A percentile compares a stretch with the other conserved stretches of the same genome.
These are phyloP conservation scores for Hyphodiscus hymeniophilus DNA, from an alignment of 495 filamentous ascomycete species.

Conservation along the genomic window DNA sequence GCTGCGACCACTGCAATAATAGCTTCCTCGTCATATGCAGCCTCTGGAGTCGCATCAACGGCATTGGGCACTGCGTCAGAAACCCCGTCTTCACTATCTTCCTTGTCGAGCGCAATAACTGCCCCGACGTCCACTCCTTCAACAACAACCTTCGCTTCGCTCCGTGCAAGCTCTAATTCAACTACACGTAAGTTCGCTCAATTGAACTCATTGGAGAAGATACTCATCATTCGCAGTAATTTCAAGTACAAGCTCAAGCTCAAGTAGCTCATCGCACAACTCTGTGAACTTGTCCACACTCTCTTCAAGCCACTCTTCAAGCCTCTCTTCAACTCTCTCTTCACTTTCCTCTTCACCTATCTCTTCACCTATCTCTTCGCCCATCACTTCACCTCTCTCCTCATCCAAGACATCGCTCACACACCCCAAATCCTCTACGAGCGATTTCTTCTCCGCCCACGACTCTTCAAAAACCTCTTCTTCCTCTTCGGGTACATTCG, in stretches of 20 bases:
- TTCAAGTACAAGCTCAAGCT: slow-evolving; percentile 16
- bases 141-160: slow-evolving; percentile 33
- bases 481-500: slow-evolving; percentile 1
- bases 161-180: slow-evolving; percentile 33
- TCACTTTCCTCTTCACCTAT: slow-evolving; percentile 21
- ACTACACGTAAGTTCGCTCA: slow-evolving; percentile 29
- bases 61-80: slow-evolving; percentile 9
- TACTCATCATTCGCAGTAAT: slow-evolving; percentile 11
- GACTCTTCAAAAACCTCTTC: slow-evolving; percentile 6
- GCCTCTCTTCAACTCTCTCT: slow-evolving; percentile 25
- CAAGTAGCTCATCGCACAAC: slow-evolving; percentile 28
- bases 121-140: slow-evolving; percentile 45
- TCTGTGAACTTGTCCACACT: slow-evolving; percentile 30
- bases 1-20: background rate
- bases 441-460: background rate
- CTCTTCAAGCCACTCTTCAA: slow-evolving; percentile 2
- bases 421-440: slow-evolving; percentile 7
- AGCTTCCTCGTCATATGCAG: background rate
- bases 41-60: slow-evolving; percentile 17
- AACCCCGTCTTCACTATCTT: slow-evolving; percentile 6
- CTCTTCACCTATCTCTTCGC: slow-evolving; percentile 7
- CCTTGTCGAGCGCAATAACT: slow-evolving; percentile 30
- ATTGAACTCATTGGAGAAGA: background rate
- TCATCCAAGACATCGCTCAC: slow-evolving; percentile 8
- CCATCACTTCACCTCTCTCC: slow-evolving; percentile 4